Conservation (phyloP, 225 moss, liverwort and hornwort species). For the Ulota crispa region DNA sequence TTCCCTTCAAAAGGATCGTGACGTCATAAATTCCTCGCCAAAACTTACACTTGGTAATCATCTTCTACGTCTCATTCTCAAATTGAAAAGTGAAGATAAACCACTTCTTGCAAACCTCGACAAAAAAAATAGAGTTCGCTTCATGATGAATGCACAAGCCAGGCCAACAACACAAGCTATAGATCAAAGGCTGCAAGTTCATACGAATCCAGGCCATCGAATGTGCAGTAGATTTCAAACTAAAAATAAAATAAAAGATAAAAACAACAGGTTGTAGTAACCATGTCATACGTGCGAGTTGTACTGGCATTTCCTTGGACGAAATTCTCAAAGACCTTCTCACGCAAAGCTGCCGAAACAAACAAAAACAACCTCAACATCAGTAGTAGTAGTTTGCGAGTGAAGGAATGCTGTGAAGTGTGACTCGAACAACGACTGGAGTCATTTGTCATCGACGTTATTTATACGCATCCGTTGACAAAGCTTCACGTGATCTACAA, state of each 20-base stretch:
- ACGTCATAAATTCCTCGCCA: neutral
- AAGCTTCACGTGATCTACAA: neutral
- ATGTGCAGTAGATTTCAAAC: neutral
- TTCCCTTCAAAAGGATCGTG: neutral
- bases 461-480: neutral
- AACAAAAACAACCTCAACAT: neutral
- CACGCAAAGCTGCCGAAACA: conserved; percentile 61
- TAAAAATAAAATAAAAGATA: neutral
- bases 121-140: neutral
- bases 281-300: conserved; percentile 73
- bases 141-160: neutral
- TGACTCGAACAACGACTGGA: neutral
- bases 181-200: neutral
- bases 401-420: neutral
- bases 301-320: conserved; percentile 83
- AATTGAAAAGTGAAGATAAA: neutral
- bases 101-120: neutral
- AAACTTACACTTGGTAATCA: neutral
- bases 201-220: neutral
- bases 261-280: conserved; percentile 15
- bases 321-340: conserved; percentile 82
- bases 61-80: conserved; percentile 2
- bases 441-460: neutral
- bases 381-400: neutral
- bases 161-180: neutral